phyloP scores from a whole-genome alignment of 1,139 yeast species.

The Hanseniaspora sp. region DNA sequence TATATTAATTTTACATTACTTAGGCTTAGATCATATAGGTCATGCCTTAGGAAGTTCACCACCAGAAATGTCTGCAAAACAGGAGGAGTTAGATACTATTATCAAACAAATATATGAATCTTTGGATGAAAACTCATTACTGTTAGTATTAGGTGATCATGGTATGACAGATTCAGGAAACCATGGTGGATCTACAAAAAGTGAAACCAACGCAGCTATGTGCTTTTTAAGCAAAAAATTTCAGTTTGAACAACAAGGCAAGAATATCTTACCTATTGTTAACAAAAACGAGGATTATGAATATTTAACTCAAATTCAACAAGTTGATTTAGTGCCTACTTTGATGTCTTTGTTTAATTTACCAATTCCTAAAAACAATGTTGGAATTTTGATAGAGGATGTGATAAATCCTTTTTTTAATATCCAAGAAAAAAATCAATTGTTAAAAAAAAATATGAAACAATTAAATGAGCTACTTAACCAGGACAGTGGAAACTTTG shows the following conservation, averaged over 20 bases:
- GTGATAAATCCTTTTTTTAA: constrained; percentile 45
- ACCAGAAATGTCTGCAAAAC: constrained; percentile 67
- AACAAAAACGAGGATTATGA: constrained; percentile 34
- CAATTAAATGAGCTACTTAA: constrained; percentile 39
- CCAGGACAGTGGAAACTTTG: constrained; percentile 14
- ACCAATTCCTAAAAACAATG: constrained; percentile 75
- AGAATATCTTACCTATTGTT: constrained; percentile 33
- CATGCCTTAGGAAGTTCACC: constrained; percentile 91
- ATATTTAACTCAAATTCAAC: constrained; percentile 51
- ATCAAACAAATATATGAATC: constrained; percentile 43
- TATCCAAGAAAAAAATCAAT: constrained; percentile 29
- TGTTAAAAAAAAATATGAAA: constrained; percentile 47
- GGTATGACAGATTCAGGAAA: constrained; percentile 87
- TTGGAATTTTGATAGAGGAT: constrained; percentile 59
- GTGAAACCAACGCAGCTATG: constrained; percentile 83
- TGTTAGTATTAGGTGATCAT: constrained; percentile 83
- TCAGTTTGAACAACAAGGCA: constrained; percentile 21
- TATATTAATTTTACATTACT: constrained; percentile 71
- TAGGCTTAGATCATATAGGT: constrained; percentile 94
- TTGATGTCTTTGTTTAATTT: constrained; percentile 59
- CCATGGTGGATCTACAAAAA: constrained; percentile 88
- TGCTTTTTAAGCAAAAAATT: constrained; percentile 57
- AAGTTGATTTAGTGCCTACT: constrained; percentile 84
- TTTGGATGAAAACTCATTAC: constrained; percentile 46
- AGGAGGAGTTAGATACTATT: constrained; percentile 70